A percentile compares a stretch with the other conserved stretches of the same genome.
phyloP scores from a whole-genome alignment of 2,329 filamentous ascomycete species.

The Aspergillus awamori region DNA sequence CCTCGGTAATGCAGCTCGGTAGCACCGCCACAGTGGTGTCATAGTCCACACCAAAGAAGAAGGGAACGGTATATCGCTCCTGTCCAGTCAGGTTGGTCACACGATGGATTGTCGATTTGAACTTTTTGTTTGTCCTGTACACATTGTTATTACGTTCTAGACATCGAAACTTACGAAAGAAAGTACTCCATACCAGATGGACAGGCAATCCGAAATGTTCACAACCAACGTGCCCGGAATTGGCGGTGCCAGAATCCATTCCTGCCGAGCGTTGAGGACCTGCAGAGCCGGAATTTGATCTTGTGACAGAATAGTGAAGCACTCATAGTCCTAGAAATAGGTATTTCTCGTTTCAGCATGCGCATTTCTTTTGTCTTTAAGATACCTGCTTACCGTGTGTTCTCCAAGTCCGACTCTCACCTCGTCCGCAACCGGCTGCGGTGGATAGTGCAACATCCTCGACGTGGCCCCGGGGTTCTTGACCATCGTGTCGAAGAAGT shows the following conservation, averaged over 20 bases:
- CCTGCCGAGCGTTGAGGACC: constrained; percentile 35
- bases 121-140: constrained; percentile 42
- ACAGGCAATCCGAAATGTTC: constrained; percentile 38
- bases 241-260: constrained; percentile 31
- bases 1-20: constrained; percentile 20
- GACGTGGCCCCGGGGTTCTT: constrained; percentile 42
- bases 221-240: constrained; percentile 33
- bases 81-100: constrained; percentile 44
- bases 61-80: constrained; percentile 45
- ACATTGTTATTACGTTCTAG: neutral
- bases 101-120: constrained; percentile 45
- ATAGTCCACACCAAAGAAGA: constrained; percentile 48
- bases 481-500: constrained; percentile 41
- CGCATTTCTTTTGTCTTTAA: neutral
- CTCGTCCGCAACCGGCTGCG: constrained; percentile 38
- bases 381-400: constrained; percentile 35
- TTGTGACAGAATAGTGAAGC: constrained; percentile 47
- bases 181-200: constrained; percentile 23
- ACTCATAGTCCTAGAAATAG: constrained; percentile 39
- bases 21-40: constrained; percentile 36
- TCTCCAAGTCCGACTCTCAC: constrained; percentile 44
- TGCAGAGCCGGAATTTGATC: constrained; percentile 42
- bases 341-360: too few species aligned
- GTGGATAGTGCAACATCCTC: constrained; percentile 46
- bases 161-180: neutral